phyloP scores from a whole-genome alignment of 345 rosid genomes.

The Iberis pinnata region DNA sequence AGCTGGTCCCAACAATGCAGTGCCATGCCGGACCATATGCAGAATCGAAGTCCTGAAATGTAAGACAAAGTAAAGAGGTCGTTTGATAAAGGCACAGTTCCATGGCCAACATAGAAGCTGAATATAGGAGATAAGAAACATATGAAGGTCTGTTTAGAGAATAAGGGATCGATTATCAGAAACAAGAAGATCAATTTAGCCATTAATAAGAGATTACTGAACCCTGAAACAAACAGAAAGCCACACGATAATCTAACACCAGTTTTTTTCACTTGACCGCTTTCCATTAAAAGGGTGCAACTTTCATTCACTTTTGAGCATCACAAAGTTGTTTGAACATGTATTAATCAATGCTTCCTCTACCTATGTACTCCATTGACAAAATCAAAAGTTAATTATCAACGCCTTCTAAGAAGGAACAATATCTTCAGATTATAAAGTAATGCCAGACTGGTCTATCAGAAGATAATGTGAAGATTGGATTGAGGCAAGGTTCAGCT shows the following conservation, averaged over 20 bases:
- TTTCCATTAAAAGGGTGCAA: constrained; percentile 6
- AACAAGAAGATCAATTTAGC: background rate
- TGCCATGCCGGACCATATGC: constrained; percentile 96
- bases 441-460: too few species aligned
- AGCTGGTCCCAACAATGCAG: constrained; percentile 95
- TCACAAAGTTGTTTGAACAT: background rate
- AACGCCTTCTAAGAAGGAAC: too few species aligned
- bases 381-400: too few species aligned
- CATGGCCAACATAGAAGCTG: background rate
- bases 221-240: background rate
- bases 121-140: constrained; percentile 8
- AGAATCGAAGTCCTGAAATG: constrained; percentile 72
- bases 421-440: too few species aligned
- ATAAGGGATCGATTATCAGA: background rate
- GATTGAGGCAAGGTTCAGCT: too few species aligned
- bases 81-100: too few species aligned
- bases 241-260: background rate
- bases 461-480: too few species aligned
- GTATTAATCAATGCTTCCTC: too few species aligned
- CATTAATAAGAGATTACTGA: constrained; percentile 4
- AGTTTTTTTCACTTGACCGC: constrained; percentile 4
- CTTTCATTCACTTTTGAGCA: background rate
- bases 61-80: too few species aligned
- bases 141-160: background rate
- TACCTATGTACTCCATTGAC: too few species aligned